phyloP scores from a whole-genome alignment of 1,139 yeast species.

The Yamadazyma blattariae region DNA sequence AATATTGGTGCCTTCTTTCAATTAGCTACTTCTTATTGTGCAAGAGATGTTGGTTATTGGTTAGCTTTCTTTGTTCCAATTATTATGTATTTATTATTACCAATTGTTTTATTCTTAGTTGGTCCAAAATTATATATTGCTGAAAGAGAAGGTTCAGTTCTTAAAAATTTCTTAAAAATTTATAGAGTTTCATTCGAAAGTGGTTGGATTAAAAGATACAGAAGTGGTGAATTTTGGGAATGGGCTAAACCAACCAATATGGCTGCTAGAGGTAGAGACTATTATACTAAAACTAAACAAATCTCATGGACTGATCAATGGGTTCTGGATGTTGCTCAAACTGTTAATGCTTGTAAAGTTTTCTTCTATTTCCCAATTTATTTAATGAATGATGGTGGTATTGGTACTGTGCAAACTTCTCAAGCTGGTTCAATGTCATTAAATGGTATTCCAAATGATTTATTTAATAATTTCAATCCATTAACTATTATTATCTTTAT shows the following conservation, averaged over 20 bases:
- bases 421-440: constrained; percentile 67
- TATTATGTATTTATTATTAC: constrained; percentile 46
- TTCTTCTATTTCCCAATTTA: constrained; percentile 63
- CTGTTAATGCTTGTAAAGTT: constrained; percentile 58
- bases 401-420: constrained; percentile 59
- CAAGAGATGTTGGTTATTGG: constrained; percentile 73
- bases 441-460: constrained; percentile 70
- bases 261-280: constrained; percentile 39
- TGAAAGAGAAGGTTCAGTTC: constrained; percentile 47
- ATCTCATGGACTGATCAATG: constrained; percentile 53
- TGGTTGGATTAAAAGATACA: constrained; percentile 38
- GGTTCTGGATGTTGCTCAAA: constrained; percentile 59
- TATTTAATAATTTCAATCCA: constrained; percentile 66
- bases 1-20: constrained; percentile 79
- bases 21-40: constrained; percentile 74
- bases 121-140: constrained; percentile 35
- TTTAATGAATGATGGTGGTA: constrained; percentile 64
- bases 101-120: constrained; percentile 40
- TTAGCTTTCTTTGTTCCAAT: constrained; percentile 65
- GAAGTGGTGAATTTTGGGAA: constrained; percentile 46
- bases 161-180: constrained; percentile 43
- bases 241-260: constrained; percentile 53
- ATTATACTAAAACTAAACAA: constrained; percentile 25
- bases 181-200: constrained; percentile 35
- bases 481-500: constrained; percentile 61